These are phyloP conservation scores for Gloeophyllum trabeum DNA, from an alignment of 768 basidiomycete species.

Conservation along the genomic window DNA sequence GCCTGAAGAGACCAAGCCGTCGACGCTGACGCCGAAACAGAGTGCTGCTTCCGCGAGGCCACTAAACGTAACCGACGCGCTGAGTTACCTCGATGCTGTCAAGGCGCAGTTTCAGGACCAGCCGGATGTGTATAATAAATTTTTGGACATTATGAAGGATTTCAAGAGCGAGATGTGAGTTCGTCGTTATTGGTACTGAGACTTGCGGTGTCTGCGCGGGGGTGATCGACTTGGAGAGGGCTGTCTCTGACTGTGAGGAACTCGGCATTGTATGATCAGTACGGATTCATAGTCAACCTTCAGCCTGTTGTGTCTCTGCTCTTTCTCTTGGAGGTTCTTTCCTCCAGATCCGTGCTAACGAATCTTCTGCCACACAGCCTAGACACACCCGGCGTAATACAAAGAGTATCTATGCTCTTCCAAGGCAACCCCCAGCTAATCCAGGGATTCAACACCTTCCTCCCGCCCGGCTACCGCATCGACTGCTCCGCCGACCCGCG, in stretches of 20 bases:
- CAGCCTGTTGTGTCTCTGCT: too few relatives aligned
- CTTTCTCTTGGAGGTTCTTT: too few relatives aligned
- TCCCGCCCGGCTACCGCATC: conserved; percentile 90
- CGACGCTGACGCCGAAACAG: conserved; percentile 14
- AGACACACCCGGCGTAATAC: conserved; percentile 95
- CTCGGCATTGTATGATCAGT: too few relatives aligned
- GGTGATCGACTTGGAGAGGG: too few relatives aligned
- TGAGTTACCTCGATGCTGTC: conserved; percentile 90
- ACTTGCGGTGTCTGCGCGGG: neutral
- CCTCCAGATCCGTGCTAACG: neutral
- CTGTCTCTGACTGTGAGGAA: too few relatives aligned
- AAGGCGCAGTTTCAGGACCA: conserved; percentile 84
- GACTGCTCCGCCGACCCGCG: conserved; percentile 66
- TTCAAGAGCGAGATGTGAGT: conserved; percentile 93
- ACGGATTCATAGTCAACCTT: too few relatives aligned
- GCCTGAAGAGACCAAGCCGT: conserved; percentile 1
- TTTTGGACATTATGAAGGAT: conserved; percentile 97
- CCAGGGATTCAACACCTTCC: conserved; percentile 96
- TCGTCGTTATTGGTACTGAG: neutral
- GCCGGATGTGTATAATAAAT: conserved; percentile 91
- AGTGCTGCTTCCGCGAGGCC: conserved; percentile 37
- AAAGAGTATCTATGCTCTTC: conserved; percentile 88
- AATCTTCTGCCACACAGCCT: conserved; percentile 41
- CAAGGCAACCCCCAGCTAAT: conserved; percentile 85
- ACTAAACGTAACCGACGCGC: conserved; percentile 86